phyloP scores from a whole-genome alignment of 441 rosid genomes.

The Croton setiger region DNA sequence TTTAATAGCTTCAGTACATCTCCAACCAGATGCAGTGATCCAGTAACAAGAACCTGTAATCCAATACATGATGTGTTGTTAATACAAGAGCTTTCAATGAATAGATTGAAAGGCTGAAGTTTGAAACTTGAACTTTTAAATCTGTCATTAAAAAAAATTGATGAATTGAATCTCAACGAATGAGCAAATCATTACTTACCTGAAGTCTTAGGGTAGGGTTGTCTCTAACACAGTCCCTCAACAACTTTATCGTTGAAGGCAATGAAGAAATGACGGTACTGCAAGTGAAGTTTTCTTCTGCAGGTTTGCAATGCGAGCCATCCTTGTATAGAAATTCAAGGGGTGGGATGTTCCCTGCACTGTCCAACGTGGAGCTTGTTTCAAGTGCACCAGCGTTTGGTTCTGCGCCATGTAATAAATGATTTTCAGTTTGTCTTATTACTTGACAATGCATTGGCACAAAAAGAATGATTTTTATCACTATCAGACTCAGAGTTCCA shows the following conservation, averaged over 20 bases:
- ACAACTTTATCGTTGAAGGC: conserved; percentile 78
- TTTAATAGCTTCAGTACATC: conserved; percentile 66
- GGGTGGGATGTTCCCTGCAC: conserved; percentile 37
- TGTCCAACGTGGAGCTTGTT: conserved; percentile 30
- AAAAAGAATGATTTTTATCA: not conserved
- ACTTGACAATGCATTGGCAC: not conserved
- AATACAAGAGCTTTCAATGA: not conserved
- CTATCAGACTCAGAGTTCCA: not conserved
- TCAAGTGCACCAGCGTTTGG: conserved; percentile 39
- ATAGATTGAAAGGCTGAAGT: not conserved
- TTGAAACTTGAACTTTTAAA: conserved; percentile 21
- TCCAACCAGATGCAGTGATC: conserved; percentile 84
- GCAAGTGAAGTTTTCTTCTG: conserved; percentile 32
- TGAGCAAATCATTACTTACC: conserved; percentile 32
- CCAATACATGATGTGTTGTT: conserved; percentile 5
- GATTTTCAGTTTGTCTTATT: not conserved
- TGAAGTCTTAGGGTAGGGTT: conserved; percentile 67
- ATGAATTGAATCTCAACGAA: not conserved
- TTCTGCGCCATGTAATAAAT: conserved; percentile 13
- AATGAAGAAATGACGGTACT: conserved; percentile 69
- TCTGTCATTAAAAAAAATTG: conserved; percentile 19
- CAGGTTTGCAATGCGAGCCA: conserved; percentile 38
- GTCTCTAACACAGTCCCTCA: conserved; percentile 66
- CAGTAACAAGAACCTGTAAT: conserved; percentile 81
- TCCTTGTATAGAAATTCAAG: conserved; percentile 50